These are phyloP conservation scores for Aspergillus piperis DNA, from an alignment of 2,329 filamentous ascomycete genomes.

Conservation along the genomic window DNA sequence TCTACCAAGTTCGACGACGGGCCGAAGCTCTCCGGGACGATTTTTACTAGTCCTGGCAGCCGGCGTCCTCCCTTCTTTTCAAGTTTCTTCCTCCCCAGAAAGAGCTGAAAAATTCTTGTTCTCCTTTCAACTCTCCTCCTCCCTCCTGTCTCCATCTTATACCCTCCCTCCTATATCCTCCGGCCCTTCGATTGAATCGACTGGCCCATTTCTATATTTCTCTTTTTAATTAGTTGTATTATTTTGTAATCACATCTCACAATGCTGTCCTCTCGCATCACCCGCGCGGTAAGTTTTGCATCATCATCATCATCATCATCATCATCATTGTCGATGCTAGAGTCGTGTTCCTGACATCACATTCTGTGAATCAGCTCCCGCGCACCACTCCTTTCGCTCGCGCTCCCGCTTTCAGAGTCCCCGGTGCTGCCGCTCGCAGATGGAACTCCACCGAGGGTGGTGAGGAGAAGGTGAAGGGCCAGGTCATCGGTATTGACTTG, in stretches of 20 bases:
- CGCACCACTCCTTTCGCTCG: slow-evolving; percentile 72
- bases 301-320: slow-evolving; percentile 8
- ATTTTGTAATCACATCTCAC: slow-evolving; percentile 45
- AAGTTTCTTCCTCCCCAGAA: slow-evolving; percentile 24
- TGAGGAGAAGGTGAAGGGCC: slow-evolving; percentile 83
- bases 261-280: slow-evolving; percentile 73
- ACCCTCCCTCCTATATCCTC: slow-evolving; percentile 19
- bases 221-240: slow-evolving; percentile 37
- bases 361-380: slow-evolving; percentile 62
- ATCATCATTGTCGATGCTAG: not conserved
- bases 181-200: slow-evolving; percentile 37
- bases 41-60: slow-evolving; percentile 30
- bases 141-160: slow-evolving; percentile 11
- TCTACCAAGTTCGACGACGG: slow-evolving; percentile 42
- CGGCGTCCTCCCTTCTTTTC: slow-evolving; percentile 35
- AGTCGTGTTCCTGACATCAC: slow-evolving; percentile 11
- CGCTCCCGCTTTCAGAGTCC: slow-evolving; percentile 68
- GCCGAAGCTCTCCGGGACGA: slow-evolving; percentile 38
- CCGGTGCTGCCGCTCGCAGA: slow-evolving; percentile 69
- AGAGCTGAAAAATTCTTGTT: slow-evolving; percentile 22
- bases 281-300: slow-evolving; percentile 68
- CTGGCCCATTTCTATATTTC: slow-evolving; percentile 31
- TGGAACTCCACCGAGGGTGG: slow-evolving; percentile 56
- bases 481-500: slow-evolving; percentile 97
- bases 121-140: slow-evolving; percentile 21